These are phyloP conservation scores for Trypanosoma vivax DNA, from an alignment of 208 protist species.

Conservation along the genomic window DNA sequence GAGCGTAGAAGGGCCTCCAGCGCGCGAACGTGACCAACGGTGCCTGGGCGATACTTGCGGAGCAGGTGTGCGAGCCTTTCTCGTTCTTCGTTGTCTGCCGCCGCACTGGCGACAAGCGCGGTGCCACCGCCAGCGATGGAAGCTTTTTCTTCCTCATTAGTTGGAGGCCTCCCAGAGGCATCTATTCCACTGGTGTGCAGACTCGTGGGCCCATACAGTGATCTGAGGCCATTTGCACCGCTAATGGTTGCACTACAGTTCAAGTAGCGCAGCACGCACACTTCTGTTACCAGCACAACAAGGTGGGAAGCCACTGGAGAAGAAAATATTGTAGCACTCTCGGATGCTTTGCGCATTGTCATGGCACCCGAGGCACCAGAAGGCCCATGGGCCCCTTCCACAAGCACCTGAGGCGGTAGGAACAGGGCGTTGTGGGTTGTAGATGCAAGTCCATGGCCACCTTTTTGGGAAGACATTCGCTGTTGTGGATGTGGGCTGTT, in stretches of 20 bases:
- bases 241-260: conserved; percentile 14
- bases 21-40: conserved; percentile 36
- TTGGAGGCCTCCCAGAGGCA: too few relatives aligned
- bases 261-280: conserved; percentile 64
- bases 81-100: not conserved
- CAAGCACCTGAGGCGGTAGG: conserved; percentile 10
- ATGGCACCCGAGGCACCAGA: not conserved
- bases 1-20: conserved; percentile 27
- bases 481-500: conserved; percentile 4
- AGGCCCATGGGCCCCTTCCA: not conserved
- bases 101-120: too few relatives aligned
- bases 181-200: too few relatives aligned
- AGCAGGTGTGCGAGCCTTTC: conserved; percentile 14
- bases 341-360: not conserved
- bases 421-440: conserved; percentile 1
- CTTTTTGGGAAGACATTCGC: not conserved
- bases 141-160: too few relatives aligned
- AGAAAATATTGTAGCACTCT: conserved; percentile 23
- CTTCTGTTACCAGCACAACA: conserved; percentile 64
- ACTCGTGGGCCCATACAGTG: conserved; percentile 21
- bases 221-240: not conserved
- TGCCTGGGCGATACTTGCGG: conserved; percentile 22
- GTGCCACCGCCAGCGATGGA: too few relatives aligned
- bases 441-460: not conserved
- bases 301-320: conserved; percentile 46